phyloP scores from a whole-genome alignment of 768 basidiomycete genomes.

The Cystobasidiopsis lactophilus region DNA sequence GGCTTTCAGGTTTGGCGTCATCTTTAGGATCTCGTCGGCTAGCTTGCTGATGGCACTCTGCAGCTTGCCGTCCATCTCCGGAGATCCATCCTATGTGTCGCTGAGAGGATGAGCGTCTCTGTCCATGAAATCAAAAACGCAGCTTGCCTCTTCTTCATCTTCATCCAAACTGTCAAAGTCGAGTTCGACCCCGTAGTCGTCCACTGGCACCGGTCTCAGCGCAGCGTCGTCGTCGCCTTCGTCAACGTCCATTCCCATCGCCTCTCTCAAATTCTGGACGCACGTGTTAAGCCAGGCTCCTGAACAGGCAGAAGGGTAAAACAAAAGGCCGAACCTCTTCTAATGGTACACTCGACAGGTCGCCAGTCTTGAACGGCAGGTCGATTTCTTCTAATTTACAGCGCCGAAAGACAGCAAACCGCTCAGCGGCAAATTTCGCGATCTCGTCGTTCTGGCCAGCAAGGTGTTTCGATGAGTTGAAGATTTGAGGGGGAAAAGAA shows the following conservation, averaged over 20 bases:
- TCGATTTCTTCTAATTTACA: conserved; percentile 82
- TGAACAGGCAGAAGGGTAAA: background rate
- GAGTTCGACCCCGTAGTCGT: conserved; percentile 73
- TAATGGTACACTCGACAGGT: conserved; percentile 70
- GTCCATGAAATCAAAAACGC: too few species aligned
- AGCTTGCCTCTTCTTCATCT: conserved; percentile 44
- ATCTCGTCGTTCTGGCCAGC: conserved; percentile 73
- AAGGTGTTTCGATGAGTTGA: too few species aligned
- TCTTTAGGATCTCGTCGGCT: conserved; percentile 59
- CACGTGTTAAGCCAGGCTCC: background rate
- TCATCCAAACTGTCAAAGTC: conserved; percentile 55
- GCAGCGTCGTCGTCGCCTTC: conserved; percentile 54
- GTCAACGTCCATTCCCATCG: conserved; percentile 79
- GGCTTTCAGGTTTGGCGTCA: conserved; percentile 94
- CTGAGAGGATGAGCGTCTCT: conserved; percentile 12
- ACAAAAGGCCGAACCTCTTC: conserved; percentile 77
- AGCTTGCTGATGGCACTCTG: conserved; percentile 51
- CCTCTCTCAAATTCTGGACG: conserved; percentile 50
- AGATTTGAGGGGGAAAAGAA: background rate
- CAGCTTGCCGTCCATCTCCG: conserved; percentile 44
- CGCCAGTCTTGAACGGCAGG: conserved; percentile 52
- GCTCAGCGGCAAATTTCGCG: conserved; percentile 61
- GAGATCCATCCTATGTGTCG: conserved; percentile 36
- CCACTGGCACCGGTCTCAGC: conserved; percentile 45
- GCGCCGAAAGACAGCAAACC: conserved; percentile 67